Percentiles rank a stretch among this genome's conserved stretches.
Conservation (phyloP, 2,329 filamentous ascomycete genomes). For the Remersonia thermophila region DNA sequence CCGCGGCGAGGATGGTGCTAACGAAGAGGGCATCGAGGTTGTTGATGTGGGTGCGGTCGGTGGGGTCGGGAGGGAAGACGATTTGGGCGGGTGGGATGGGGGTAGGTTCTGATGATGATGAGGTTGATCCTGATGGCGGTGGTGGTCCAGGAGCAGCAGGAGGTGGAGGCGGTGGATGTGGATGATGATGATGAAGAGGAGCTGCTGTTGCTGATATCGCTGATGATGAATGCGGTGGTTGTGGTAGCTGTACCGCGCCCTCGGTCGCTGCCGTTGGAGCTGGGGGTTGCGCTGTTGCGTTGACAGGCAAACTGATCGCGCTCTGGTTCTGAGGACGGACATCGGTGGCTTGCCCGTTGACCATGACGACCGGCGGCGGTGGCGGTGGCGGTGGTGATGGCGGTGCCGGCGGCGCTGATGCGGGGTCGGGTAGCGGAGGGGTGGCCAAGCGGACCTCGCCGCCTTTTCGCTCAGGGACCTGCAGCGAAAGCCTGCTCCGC, state of each 20-base stretch:
- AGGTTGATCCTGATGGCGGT: not conserved
- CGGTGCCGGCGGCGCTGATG: not conserved
- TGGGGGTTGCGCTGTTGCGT: too few relatives aligned
- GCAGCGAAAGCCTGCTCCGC: conserved; percentile 44
- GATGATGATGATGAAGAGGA: conserved; percentile 2
- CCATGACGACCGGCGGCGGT: conserved; percentile 18
- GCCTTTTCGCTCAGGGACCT: conserved; percentile 38
- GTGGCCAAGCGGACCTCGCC: conserved; percentile 23
- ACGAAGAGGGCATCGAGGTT: conserved; percentile 44
- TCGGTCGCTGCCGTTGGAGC: not conserved
- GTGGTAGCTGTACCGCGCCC: conserved; percentile 2
- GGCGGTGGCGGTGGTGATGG: not conserved
- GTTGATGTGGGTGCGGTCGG: conserved; percentile 43
- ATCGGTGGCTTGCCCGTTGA: conserved; percentile 20
- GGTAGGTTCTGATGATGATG: too few relatives aligned
- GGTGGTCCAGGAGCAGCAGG: not conserved
- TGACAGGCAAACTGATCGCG: too few relatives aligned
- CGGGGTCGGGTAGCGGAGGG: conserved; percentile 14
- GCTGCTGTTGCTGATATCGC: conserved; percentile 3
- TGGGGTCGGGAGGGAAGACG: conserved; percentile 21
- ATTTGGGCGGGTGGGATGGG: not conserved
- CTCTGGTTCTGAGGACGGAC: not conserved
- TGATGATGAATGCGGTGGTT: conserved; percentile 3
- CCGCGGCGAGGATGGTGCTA: conserved; percentile 34
- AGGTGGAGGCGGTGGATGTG: not conserved